Evolutionary conservation across 2,329 filamentous ascomycete species (phyloP), one percentile per base, ranked within the genome.

Genomic region (Ophiostoma novo-ulmi): DNA sequence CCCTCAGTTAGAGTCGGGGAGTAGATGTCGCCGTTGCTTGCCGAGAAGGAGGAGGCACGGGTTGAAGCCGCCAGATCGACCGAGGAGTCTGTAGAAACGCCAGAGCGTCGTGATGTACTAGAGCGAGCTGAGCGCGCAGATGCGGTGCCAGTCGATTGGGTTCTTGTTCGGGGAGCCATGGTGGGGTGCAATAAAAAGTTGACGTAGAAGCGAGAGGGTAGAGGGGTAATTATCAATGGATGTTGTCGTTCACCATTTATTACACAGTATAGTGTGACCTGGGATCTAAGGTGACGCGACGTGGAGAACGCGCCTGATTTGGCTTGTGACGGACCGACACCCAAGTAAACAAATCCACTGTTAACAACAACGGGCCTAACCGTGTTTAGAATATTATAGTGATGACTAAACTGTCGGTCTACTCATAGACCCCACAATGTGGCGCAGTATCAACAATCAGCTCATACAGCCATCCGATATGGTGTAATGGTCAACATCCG

Each of bases 401-500:
- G 6, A 17, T 17, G 1, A 17, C 44, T n/a, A 7, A 17, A 31
- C 31, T 31, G 8, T 22, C 26, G 52, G 0, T 58, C 8, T 17
- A 58, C 8, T 14, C 10, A 58, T 58, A 58, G 22, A 10, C 22
- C 22, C n/a, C 8, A 26, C 5, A 58, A 4, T 11, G n/a, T 26
- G 22, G n/a, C 10, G 5, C 11, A 13, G 14, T 13, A 6, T n/a
- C 44, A 58, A 58, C 52, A 58, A 58, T 31, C 14, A 26, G 52
- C 52, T 31, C 22, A 58, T 13, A 13, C n/a, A 58, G 11, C 22
- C 11, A 71, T 73, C 72, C 72, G 72, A 73, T 73, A 73, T 73
- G 72, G 72, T 73, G 72, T 73, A 73, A 73, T 73, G 72, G 72
- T 69, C 69, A 73, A 73, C 72, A 73, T 73, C 72, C 72, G 72